Evolutionary conservation across 169 alveolate genomes (phyloP).

Genomic region (Eimeria praecox): DNA sequence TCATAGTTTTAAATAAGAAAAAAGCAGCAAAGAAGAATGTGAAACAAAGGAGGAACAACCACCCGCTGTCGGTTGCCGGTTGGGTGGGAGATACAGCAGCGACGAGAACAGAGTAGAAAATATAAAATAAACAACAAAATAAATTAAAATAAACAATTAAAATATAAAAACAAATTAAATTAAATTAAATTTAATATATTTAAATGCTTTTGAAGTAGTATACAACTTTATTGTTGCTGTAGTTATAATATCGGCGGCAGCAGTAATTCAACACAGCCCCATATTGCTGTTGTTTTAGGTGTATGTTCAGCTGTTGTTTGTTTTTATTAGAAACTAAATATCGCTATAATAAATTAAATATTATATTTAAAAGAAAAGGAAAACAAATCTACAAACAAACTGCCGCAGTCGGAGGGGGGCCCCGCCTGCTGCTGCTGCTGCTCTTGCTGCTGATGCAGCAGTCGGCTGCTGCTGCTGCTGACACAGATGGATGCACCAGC

Average conservation of each 20-base stretch:
- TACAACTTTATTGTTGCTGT: neutral
- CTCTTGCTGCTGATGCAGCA: no score
- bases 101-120: no score
- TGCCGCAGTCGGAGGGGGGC: no score
- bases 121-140: no score
- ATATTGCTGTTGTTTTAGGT: neutral
- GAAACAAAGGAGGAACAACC: no score
- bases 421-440: neutral
- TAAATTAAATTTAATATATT: neutral
- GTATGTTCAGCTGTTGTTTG: neutral
- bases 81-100: no score
- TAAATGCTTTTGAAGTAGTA: neutral
- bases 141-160: no score
- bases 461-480: constrained; percentile 1
- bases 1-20: neutral
- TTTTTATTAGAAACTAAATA: neutral
- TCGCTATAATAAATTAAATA: neutral
- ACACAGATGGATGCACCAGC: no score
- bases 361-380: neutral
- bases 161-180: neutral
- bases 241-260: neutral
- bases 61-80: no score
- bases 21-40: neutral
- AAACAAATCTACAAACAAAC: neutral
- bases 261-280: no score